These are phyloP conservation scores for Botrytis galanthina DNA, from an alignment of 2,329 filamentous ascomycete genomes.

Conservation along the genomic window DNA sequence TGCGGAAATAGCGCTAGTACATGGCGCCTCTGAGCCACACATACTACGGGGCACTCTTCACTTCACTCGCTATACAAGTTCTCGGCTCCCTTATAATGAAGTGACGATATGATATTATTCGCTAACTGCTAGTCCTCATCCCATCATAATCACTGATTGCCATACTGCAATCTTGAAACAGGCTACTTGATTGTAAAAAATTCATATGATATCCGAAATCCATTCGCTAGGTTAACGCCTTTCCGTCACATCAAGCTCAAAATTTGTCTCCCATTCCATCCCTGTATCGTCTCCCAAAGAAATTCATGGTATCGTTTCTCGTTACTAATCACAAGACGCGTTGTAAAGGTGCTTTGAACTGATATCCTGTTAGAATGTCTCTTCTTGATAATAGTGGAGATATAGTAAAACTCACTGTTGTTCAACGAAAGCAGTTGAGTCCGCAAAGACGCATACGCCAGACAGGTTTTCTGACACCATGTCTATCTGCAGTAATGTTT, in stretches of 20 bases:
- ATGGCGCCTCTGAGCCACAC: neutral
- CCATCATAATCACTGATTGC: neutral
- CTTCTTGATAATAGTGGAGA: neutral
- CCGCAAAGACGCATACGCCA: slow-evolving; percentile 15
- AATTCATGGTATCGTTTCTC: neutral
- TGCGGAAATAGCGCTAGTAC: neutral
- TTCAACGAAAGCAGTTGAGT: slow-evolving; percentile 14
- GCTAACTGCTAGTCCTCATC: neutral
- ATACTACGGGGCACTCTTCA: neutral
- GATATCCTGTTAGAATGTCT: neutral
- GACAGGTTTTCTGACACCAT: slow-evolving; percentile 7
- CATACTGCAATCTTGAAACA: neutral
- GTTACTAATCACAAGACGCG: neutral
- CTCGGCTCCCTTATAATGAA: neutral
- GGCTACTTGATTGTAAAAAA: neutral
- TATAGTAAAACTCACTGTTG: neutral
- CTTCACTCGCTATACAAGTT: neutral
- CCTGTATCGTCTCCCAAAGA: neutral
- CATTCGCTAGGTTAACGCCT: neutral
- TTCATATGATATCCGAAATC: neutral
- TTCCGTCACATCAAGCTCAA: neutral
- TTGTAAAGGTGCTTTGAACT: neutral
- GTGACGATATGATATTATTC: neutral
- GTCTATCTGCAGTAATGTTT: slow-evolving; percentile 15
- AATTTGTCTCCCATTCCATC: neutral